These are phyloP conservation scores for Cytospora piceicola DNA, from an alignment of 2,329 filamentous ascomycete species.

Conservation along the genomic window DNA sequence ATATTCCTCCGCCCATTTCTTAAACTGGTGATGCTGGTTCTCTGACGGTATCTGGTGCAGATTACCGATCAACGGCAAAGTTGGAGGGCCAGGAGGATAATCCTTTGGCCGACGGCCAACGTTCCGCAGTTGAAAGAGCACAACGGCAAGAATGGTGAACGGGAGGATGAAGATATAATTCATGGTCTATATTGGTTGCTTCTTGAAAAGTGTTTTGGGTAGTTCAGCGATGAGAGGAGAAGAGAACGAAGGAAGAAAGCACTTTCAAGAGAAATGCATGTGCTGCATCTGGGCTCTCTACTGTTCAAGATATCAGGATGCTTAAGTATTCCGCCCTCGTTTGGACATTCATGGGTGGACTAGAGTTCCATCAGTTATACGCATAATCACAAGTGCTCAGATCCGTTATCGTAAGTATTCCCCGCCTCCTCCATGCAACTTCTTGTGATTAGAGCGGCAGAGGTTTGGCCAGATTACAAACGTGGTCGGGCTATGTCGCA, in stretches of 20 bases:
- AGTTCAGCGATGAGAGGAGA: not conserved
- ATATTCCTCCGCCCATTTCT: slow-evolving; percentile 57
- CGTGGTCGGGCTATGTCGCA: no score
- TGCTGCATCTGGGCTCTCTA: no score
- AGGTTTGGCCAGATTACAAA: no score
- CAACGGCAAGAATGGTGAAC: not conserved
- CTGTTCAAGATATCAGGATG: no score
- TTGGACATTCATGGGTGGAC: no score
- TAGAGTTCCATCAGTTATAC: no score
- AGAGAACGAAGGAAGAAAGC: not conserved
- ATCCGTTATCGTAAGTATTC: no score
- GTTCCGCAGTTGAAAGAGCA: slow-evolving; percentile 29
- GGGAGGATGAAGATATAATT: not conserved
- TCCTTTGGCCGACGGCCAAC: slow-evolving; percentile 38
- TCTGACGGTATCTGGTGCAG: slow-evolving; percentile 52
- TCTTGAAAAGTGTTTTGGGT: not conserved
- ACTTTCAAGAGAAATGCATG: no score
- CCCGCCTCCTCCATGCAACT: no score
- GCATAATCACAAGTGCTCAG: no score
- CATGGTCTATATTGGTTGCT: not conserved
- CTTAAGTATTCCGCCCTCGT: no score
- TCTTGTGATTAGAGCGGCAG: no score
- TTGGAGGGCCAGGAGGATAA: slow-evolving; percentile 55
- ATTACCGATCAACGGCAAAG: slow-evolving; percentile 55
- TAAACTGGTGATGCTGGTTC: slow-evolving; percentile 50